Conservation (phyloP, 805 yeast species). For the Candida chauliodis region DNA sequence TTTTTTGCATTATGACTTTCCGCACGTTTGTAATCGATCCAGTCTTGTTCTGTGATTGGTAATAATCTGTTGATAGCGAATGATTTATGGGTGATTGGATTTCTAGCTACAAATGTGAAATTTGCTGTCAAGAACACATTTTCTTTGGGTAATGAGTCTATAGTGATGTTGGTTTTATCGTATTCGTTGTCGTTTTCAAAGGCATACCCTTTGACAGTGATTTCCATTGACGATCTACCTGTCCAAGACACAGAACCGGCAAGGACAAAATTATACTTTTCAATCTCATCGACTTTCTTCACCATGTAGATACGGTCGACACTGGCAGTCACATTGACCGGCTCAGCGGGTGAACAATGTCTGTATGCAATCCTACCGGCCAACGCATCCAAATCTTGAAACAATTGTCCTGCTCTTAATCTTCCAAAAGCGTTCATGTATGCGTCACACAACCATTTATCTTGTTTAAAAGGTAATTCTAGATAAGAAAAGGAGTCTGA, state of each 20-base stretch:
- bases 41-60: constrained; percentile 71
- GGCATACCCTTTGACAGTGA: constrained; percentile 83
- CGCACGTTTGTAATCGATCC: constrained; percentile 83
- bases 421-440: constrained; percentile 91
- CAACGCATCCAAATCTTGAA: constrained; percentile 89
- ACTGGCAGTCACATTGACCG: constrained; percentile 92
- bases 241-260: constrained; percentile 96
- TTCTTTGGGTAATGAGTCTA: constrained; percentile 55
- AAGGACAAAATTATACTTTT: constrained; percentile 69
- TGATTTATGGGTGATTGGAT: constrained; percentile 87
- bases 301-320: constrained; percentile 89
- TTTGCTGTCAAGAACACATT: constrained; percentile 83
- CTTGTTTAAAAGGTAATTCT: constrained; percentile 79
- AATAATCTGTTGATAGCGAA: constrained; percentile 79
- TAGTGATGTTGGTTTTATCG: constrained; percentile 51
- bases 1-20: constrained; percentile 87
- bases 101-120: constrained; percentile 93
- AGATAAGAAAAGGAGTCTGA: constrained; percentile 71
- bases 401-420: constrained; percentile 85
- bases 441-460: constrained; percentile 76
- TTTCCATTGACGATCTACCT: constrained; percentile 94
- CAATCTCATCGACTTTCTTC: constrained; percentile 75
- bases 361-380: constrained; percentile 93
- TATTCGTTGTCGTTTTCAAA: constrained; percentile 55
- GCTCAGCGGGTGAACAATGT: constrained; percentile 93